A percentile compares a stretch with the other conserved stretches of the same genome.
Conservation (phyloP, 495 filamentous ascomycete species). For the Coniosporium apollinis region DNA sequence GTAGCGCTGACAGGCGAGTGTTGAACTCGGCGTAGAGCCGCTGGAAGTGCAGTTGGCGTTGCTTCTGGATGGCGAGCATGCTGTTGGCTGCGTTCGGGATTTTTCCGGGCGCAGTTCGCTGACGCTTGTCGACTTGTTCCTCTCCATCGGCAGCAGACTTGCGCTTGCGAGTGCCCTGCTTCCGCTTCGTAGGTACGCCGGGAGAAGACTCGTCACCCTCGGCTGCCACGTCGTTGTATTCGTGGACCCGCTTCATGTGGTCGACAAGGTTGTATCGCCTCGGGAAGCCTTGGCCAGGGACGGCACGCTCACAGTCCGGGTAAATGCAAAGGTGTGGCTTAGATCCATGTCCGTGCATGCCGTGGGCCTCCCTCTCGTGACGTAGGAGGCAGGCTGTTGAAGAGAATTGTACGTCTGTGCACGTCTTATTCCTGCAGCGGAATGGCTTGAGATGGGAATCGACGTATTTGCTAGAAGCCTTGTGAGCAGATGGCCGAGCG, state of each 20-base stretch:
- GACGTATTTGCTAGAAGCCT: slow-evolving; percentile 53
- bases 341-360: slow-evolving; percentile 83
- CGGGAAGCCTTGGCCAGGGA: slow-evolving; percentile 71
- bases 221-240: too few species aligned
- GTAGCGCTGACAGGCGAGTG: too few species aligned
- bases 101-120: too few species aligned
- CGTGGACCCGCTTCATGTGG: slow-evolving; percentile 88
- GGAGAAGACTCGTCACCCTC: too few species aligned
- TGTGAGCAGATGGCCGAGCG: slow-evolving; percentile 21
- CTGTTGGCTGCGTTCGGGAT: too few species aligned
- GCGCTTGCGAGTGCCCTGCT: too few species aligned
- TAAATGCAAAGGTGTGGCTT: slow-evolving; percentile 77
- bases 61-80: too few species aligned
- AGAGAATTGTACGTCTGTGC: slow-evolving; percentile 67
- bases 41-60: too few species aligned
- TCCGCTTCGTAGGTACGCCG: too few species aligned
- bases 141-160: too few species aligned
- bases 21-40: too few species aligned
- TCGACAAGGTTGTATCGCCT: slow-evolving; percentile 86
- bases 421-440: slow-evolving; percentile 66
- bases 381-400: slow-evolving; percentile 90
- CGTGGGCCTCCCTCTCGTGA: slow-evolving; percentile 86
- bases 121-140: too few species aligned
- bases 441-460: slow-evolving; percentile 92
- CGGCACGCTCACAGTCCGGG: slow-evolving; percentile 64